Base-by-base conservation (phyloP, 805 yeast genomes). In the Cyberlindnera galapagoensis region DNA sequence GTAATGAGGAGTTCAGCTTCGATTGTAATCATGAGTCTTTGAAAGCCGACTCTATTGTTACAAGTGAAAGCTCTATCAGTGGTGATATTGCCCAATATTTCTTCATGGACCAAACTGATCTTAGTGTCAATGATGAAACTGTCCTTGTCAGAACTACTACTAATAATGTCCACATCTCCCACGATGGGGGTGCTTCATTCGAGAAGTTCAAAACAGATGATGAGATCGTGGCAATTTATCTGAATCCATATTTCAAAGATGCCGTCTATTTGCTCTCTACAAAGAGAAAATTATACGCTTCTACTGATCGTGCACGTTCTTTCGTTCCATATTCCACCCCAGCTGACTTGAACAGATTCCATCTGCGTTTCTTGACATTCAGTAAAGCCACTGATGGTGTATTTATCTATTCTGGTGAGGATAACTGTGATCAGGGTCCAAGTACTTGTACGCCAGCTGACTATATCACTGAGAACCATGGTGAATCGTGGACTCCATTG, bases 351-450 rank as follows among this genome's bases (percentile, higher is more conserved):
- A 49, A 92, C 3, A 54, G 69, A 11, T 57, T 62, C 13, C 47
- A 44, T 62, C 68, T 43, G 56, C 79, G 37, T 38, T 61, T 70
- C 0, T 50, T 87, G 24, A 59, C 75, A 3, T 88, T 86, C 65
- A 77, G 77, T 50, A 74, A 75, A 18, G 52, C 52, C 2, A 46
- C 66, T 1, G 56, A 67, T 3, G 62, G 70, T 36, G n/a, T n/a
- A n/a, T 71, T 86, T 42, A 75, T 92, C 13, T 80, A 79, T 69
- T 71, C 71, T 46, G 83, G 92, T 4, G 71, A 71, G 19, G 64
- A 67, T 22, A 65, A 68, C 10, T 81, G 94, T 55, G 47, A 47
- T 8, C 30, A 33, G 14, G 47, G 21, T 25, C 38, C 49, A 9
- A 19, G 24, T 3, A 11, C 15, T 9, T 90, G 97, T 52, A 61